Conservation (phyloP, 441 rosid species). For the Kokia cookei region DNA sequence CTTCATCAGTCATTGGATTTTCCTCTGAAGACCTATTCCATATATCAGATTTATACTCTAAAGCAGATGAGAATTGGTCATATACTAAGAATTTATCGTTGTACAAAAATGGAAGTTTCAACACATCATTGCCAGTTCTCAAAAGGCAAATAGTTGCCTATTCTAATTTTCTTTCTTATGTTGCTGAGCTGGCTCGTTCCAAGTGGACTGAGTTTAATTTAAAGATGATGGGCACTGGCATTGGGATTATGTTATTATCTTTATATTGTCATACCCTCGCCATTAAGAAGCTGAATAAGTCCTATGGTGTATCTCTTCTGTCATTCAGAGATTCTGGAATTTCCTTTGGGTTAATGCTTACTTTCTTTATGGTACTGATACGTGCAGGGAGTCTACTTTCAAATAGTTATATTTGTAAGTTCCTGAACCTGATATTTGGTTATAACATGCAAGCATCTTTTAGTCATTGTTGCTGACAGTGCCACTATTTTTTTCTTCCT, state of each 20-base stretch:
- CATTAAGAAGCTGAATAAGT: conserved; percentile 32
- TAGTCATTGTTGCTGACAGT: conserved; percentile 7
- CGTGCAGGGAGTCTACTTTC: conserved; percentile 93
- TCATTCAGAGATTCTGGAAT: conserved; percentile 32
- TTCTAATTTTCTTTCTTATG: conserved; percentile 58
- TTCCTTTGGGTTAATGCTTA: conserved; percentile 38
- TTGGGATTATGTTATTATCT: conserved; percentile 60
- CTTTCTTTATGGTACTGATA: conserved; percentile 45
- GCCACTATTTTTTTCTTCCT: conserved; percentile 7
- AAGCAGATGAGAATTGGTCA: conserved; percentile 59
- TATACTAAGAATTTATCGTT: conserved; percentile 24
- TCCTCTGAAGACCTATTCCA: conserved; percentile 70
- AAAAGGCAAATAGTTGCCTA: conserved; percentile 53
- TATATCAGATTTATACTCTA: conserved; percentile 53
- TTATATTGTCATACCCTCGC: conserved; percentile 41
- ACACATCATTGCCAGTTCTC: conserved; percentile 28
- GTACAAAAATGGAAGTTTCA: conserved; percentile 27
- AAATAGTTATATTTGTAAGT: conserved; percentile 92
- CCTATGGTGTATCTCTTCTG: conserved; percentile 16
- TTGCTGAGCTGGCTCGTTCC: conserved; percentile 81
- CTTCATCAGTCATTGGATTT: conserved; percentile 93
- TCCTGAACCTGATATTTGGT: conserved; percentile 7
- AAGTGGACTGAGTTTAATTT: conserved; percentile 97
- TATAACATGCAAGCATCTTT: conserved; percentile 3
- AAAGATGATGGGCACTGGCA: conserved; percentile 73